A percentile compares a stretch with the other conserved stretches of the same genome.
phyloP scores from a whole-genome alignment of 2,329 filamentous ascomycete species.

The Colletotrichum cuscutae region DNA sequence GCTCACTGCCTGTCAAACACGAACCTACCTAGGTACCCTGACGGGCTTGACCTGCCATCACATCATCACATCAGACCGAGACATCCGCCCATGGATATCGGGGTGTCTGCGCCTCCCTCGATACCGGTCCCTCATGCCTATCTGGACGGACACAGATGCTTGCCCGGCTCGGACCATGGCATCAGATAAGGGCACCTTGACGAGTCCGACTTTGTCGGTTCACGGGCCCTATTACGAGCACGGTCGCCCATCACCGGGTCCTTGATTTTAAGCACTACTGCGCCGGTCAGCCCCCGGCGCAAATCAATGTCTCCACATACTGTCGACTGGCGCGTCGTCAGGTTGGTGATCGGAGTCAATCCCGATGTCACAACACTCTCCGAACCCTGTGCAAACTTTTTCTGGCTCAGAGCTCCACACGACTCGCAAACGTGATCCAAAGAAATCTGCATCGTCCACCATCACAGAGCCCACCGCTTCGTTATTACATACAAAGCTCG shows the following conservation, averaged over 20 bases:
- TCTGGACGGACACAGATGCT: background rate
- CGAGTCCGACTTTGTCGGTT: background rate
- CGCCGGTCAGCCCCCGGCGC: conserved; percentile 31
- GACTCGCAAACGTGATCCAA: conserved; percentile 5
- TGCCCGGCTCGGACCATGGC: background rate
- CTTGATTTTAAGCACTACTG: conserved; percentile 19
- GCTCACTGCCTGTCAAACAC: background rate
- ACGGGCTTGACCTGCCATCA: conserved; percentile 2
- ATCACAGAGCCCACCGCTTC: background rate
- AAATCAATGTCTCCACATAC: conserved; percentile 30
- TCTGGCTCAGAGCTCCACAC: conserved; percentile 11
- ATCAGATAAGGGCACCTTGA: conserved; percentile 26
- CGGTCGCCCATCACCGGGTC: conserved; percentile 6
- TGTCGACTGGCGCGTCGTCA: background rate
- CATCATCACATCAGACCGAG: conserved; percentile 23
- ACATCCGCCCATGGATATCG: background rate
- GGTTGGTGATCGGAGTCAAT: conserved; percentile 26
- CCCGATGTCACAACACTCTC: conserved; percentile 26
- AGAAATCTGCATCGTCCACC: background rate
- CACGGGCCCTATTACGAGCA: conserved; percentile 6
- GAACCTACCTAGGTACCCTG: background rate
- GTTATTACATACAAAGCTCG: background rate
- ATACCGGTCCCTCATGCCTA: background rate
- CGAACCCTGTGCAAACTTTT: conserved; percentile 31
- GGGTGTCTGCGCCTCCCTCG: background rate